These are phyloP conservation scores for Hymenochaete sp. DNA, from an alignment of 1,284 basidiomycete genomes.

Conservation along the genomic window DNA sequence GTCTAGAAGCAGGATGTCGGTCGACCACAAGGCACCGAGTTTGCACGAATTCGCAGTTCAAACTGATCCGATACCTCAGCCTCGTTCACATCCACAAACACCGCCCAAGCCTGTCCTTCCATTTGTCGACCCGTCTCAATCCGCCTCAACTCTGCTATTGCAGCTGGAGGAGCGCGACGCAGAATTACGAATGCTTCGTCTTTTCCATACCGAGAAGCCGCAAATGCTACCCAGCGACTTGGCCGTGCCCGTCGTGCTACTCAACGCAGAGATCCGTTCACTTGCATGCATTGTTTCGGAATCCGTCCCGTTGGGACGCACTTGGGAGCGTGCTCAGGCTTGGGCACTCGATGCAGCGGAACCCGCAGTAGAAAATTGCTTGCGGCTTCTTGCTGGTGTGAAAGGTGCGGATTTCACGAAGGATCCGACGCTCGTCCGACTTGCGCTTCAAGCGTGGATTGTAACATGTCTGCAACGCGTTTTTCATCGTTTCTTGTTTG, in stretches of 20 bases:
- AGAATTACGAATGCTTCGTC: conserved; percentile 10
- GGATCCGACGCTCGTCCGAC: conserved; percentile 32
- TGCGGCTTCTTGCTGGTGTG: conserved; percentile 27
- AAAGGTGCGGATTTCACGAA: conserved; percentile 25
- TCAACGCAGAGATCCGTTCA: conserved; percentile 13
- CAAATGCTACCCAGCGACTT: conserved; percentile 9
- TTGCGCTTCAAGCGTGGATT: conserved; percentile 34
- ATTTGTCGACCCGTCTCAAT: not conserved
- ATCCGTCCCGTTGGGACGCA: conserved; percentile 3
- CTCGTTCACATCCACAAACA: not conserved
- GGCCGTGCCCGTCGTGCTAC: conserved; percentile 2
- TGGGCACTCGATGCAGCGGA: conserved; percentile 21
- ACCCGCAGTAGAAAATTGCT: conserved; percentile 26
- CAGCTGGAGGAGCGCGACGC: conserved; percentile 15
- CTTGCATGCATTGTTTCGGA: conserved; percentile 10
- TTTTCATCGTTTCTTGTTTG: conserved; percentile 31
- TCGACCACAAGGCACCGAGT: not conserved
- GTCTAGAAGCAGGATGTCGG: conserved; percentile 1
- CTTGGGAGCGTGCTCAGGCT: conserved; percentile 16
- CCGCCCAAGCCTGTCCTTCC: conserved; percentile 6
- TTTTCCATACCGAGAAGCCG: conserved; percentile 12
- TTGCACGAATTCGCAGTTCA: conserved; percentile 2
- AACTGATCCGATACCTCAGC: conserved; percentile 8
- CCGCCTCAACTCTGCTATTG: conserved; percentile 1
- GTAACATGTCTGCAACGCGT: conserved; percentile 30